These are phyloP conservation scores for Fusarium luffae DNA, from an alignment of 2,329 filamentous ascomycete genomes.

Conservation along the genomic window DNA sequence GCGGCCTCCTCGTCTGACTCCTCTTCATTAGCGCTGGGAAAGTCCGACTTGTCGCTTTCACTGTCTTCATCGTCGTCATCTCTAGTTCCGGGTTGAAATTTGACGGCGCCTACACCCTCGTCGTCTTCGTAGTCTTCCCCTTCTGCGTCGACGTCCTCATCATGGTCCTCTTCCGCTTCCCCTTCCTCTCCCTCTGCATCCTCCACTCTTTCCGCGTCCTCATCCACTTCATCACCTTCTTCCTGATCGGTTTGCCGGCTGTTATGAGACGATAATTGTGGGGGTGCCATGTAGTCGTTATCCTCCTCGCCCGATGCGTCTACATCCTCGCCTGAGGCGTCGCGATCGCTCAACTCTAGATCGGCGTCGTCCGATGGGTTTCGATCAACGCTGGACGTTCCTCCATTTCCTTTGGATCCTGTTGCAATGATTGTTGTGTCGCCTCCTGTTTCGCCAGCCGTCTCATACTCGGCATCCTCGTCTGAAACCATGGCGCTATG, in stretches of 20 bases:
- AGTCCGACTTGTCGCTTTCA: constrained; percentile 60
- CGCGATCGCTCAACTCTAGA: constrained; percentile 53
- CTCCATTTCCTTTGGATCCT: constrained; percentile 4
- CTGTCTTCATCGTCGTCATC: constrained; percentile 61
- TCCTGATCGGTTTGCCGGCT: constrained; percentile 48
- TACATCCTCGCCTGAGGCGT: constrained; percentile 57
- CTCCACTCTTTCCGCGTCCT: constrained; percentile 50
- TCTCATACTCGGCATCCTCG: constrained; percentile 59
- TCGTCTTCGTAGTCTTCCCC: constrained; percentile 56
- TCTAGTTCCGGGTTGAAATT: constrained; percentile 62
- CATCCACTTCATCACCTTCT: constrained; percentile 47
- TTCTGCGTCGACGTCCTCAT: constrained; percentile 51
- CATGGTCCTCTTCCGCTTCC: constrained; percentile 47
- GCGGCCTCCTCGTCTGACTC: constrained; percentile 58
- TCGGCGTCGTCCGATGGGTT: constrained; percentile 46
- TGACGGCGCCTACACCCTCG: constrained; percentile 68
- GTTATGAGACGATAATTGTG: constrained; percentile 42
- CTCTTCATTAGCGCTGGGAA: constrained; percentile 62
- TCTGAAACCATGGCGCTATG: constrained; percentile 65
- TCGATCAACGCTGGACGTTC: neutral
- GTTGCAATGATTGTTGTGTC: constrained; percentile 42
- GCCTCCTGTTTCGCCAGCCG: constrained; percentile 49
- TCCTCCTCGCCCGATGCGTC: constrained; percentile 58
- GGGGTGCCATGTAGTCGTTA: constrained; percentile 46
- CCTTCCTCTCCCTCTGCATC: constrained; percentile 46